Conservation (phyloP, 129 eudicot genomes). For the Centrapalus pauciflorus region DNA sequence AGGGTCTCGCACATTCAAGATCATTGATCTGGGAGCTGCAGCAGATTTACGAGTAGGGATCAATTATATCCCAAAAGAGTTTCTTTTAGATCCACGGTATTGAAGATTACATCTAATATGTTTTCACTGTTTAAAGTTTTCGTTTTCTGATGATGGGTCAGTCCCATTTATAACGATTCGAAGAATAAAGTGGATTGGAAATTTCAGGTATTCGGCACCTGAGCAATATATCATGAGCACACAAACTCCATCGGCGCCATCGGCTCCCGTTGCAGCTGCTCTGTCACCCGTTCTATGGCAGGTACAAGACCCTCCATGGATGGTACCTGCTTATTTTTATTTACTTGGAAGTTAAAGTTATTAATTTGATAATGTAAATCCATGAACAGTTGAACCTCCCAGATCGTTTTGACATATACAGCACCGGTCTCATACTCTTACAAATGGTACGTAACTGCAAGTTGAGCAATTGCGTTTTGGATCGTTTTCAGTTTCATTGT, state of each 20-base stretch:
- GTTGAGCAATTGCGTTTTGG: background rate
- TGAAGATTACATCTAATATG: slow-evolving; percentile 1
- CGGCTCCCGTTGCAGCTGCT: slow-evolving; percentile 93
- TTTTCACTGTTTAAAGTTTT: background rate
- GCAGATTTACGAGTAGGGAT: slow-evolving; percentile 99
- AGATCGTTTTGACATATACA: slow-evolving; percentile 94
- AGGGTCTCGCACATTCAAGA: slow-evolving; percentile 94
- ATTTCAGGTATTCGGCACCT: slow-evolving; percentile 85
- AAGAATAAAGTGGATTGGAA: background rate
- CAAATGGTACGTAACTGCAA: slow-evolving; percentile 66
- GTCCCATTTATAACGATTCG: background rate
- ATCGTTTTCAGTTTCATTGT: background rate
- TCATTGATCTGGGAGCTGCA: slow-evolving; percentile 97
- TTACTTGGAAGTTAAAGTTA: background rate
- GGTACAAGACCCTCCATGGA: slow-evolving; percentile 33
- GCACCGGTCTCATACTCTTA: slow-evolving; percentile 83
- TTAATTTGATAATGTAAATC: background rate
- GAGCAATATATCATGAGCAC: slow-evolving; percentile 99
- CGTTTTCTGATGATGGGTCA: background rate
- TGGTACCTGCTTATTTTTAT: background rate
- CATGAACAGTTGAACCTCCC: slow-evolving; percentile 84
- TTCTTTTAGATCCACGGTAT: slow-evolving; percentile 97
- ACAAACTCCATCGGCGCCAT: slow-evolving; percentile 98
- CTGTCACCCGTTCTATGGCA: slow-evolving; percentile 99
- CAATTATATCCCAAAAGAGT: slow-evolving; percentile 95